Conservation (phyloP, 306 rosid species). For the Corylus americana region DNA sequence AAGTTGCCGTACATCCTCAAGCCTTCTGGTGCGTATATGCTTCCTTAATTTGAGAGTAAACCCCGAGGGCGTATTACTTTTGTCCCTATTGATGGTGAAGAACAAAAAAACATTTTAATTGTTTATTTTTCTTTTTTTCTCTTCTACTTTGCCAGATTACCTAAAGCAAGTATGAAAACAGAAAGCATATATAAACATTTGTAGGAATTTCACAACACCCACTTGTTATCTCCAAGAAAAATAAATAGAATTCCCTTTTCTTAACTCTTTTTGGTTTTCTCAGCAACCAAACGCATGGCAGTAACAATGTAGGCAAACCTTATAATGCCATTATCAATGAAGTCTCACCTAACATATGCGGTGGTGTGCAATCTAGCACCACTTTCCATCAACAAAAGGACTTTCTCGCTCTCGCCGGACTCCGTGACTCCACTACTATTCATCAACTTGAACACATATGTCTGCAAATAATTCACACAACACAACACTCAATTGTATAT, state of each 20-base stretch:
- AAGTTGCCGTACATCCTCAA: conserved; percentile 97
- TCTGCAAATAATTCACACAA: conserved; percentile 43
- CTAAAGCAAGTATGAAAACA: neutral
- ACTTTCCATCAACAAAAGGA: conserved; percentile 83
- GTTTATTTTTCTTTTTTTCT: neutral
- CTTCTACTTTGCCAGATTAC: neutral
- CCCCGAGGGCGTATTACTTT: conserved; percentile 96
- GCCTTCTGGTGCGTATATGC: conserved; percentile 89
- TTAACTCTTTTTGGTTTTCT: neutral
- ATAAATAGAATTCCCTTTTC: too few relatives aligned
- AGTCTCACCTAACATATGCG: conserved; percentile 68
- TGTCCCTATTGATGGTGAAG: conserved; percentile 47
- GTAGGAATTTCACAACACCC: neutral
- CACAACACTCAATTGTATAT: neutral
- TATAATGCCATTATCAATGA: neutral
- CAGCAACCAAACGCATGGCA: neutral
- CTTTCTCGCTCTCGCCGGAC: conserved; percentile 97
- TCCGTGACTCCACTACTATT: conserved; percentile 91
- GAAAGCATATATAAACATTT: neutral
- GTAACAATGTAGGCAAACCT: neutral
- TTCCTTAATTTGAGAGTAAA: conserved; percentile 94
- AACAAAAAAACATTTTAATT: neutral
- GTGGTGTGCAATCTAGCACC: conserved; percentile 93
- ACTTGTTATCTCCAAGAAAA: neutral
- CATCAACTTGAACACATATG: conserved; percentile 90